Conservation (phyloP, 768 basidiomycete species). For the Tulasnella sp. region DNA sequence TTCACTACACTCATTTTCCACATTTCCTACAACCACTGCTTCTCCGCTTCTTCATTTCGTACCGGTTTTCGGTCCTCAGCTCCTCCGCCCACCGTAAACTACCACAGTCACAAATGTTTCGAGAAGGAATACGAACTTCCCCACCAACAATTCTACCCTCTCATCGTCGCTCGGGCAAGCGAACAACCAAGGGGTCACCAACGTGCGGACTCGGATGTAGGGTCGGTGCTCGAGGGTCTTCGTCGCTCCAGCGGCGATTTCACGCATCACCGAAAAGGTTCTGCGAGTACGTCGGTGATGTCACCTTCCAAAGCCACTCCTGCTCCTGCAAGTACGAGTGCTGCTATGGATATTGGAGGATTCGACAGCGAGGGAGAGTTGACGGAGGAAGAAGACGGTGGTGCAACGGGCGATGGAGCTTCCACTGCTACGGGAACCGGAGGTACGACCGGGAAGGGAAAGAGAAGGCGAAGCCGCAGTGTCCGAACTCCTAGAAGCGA, state of each 20-base stretch:
- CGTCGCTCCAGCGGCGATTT: neutral
- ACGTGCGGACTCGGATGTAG: too few relatives aligned
- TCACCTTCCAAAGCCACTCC: constrained; percentile 8
- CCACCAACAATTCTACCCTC: constrained; percentile 36
- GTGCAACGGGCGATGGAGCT: constrained; percentile 38
- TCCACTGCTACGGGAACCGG: constrained; percentile 46
- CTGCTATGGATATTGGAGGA: neutral
- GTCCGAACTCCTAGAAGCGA: constrained; percentile 14
- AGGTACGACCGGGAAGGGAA: constrained; percentile 4
- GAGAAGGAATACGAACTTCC: constrained; percentile 47
- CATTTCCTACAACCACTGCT: neutral
- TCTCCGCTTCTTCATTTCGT: constrained; percentile 21
- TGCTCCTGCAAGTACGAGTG: constrained; percentile 4
- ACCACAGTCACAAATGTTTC: constrained; percentile 59
- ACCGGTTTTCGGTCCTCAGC: constrained; percentile 22
- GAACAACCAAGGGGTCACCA: constrained; percentile 49
- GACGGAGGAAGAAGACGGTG: constrained; percentile 27
- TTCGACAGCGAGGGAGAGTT: constrained; percentile 24
- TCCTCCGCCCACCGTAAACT: constrained; percentile 57
- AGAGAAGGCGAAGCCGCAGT: constrained; percentile 12
- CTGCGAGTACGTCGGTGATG: neutral
- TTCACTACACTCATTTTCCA: too few relatives aligned
- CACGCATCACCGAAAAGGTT: neutral
- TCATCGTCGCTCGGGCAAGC: constrained; percentile 48
- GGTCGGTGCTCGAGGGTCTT: too few relatives aligned